Evolutionary conservation across 352 stramenopile genomes (phyloP).

Genomic region (Phytophthora colocasiae): DNA sequence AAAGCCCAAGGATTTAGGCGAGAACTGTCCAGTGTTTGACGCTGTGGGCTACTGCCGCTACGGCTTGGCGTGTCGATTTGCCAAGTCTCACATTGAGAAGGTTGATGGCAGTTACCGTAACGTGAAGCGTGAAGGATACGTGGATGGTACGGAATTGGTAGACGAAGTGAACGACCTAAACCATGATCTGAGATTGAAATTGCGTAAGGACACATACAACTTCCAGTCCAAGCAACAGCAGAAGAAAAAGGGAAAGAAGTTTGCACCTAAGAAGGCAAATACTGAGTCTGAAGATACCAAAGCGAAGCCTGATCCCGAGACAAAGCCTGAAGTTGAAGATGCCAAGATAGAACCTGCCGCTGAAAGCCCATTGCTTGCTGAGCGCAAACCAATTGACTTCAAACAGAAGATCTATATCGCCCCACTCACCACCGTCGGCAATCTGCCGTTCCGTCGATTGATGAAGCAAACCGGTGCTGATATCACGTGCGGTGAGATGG

Average conservation of each 20-base stretch:
- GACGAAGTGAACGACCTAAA: constrained; percentile 89
- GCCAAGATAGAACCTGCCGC: constrained; percentile 39
- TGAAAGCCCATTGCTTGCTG: constrained; percentile 56
- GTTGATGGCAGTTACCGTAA: constrained; percentile 59
- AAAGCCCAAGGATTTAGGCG: constrained; percentile 84
- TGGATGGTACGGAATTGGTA: constrained; percentile 40
- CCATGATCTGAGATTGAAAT: constrained; percentile 76
- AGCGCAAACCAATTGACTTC: constrained; percentile 96
- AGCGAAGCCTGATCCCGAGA: constrained; percentile 2
- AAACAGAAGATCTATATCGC: constrained; percentile 99
- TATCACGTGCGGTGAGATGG: constrained; percentile 99
- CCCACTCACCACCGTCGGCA: constrained; percentile 99
- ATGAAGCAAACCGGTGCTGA: constrained; percentile 98
- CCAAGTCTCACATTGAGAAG: constrained; percentile 82
- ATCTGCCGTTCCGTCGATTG: constrained; percentile 98
- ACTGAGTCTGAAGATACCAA: constrained; percentile 4
- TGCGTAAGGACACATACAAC: constrained; percentile 94
- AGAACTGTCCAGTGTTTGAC: constrained; percentile 82
- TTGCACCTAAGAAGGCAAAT: neutral
- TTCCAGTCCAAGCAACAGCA: constrained; percentile 83
- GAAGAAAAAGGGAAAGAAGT: constrained; percentile 64
- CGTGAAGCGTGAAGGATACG: constrained; percentile 44
- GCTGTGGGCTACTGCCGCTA: constrained; percentile 91
- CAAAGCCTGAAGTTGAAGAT: constrained; percentile 16
- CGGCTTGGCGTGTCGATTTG: constrained; percentile 93